Conservation (phyloP, 192 early-diverging fungal species). For the Funneliformis mosseae region DNA sequence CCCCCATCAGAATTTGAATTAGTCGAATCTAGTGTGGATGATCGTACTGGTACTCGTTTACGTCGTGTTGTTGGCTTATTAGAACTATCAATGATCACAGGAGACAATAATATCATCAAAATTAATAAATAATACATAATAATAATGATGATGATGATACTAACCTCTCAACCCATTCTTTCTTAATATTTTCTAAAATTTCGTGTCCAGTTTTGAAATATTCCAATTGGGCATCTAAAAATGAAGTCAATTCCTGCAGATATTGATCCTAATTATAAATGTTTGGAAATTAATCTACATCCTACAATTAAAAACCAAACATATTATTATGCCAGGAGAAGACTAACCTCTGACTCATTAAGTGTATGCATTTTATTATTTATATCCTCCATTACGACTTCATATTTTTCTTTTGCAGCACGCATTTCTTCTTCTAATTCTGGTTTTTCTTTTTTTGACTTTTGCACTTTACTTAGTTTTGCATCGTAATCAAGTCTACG, state of each 20-base stretch:
- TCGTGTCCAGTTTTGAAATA: conserved; percentile 25
- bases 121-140: not conserved
- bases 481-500: conserved; percentile 92
- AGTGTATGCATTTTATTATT: conserved; percentile 79
- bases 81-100: not conserved
- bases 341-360: conserved; percentile 78
- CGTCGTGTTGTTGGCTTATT: not conserved
- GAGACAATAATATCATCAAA: not conserved
- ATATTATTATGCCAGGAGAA: conserved; percentile 42
- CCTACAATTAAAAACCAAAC: not conserved
- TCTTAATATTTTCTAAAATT: conserved; percentile 7
- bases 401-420: conserved; percentile 89
- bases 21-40: not conserved
- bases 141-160: not conserved
- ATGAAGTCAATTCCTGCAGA: conserved; percentile 32
- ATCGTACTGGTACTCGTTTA: not conserved
- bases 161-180: conserved; percentile 30
- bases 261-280: conserved; percentile 36
- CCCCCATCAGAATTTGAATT: conserved; percentile 6
- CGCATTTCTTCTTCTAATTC: conserved; percentile 89
- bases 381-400: conserved; percentile 82
- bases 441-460: conserved; percentile 89
- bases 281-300: not conserved
- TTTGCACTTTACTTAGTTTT: conserved; percentile 86
- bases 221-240: conserved; percentile 41